These are phyloP conservation scores for Fomitopsis pinicola DNA, from an alignment of 1,284 basidiomycete genomes.

Conservation along the genomic window DNA sequence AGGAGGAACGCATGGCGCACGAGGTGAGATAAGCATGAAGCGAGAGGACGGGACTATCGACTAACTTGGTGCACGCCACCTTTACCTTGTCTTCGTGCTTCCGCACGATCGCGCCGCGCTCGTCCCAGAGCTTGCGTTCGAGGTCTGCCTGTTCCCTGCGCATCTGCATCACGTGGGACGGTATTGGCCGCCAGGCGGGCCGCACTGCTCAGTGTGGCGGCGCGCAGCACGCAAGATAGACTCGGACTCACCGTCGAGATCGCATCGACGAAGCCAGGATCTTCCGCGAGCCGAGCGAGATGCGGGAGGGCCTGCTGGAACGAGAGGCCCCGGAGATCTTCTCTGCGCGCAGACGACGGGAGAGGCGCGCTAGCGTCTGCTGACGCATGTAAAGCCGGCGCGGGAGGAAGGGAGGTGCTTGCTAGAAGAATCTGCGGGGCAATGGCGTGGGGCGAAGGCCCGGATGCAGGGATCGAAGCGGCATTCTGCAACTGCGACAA, in stretches of 20 bases:
- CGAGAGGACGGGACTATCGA: background rate
- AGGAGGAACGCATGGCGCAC: background rate
- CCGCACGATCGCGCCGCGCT: constrained; percentile 51
- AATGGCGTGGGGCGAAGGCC: background rate
- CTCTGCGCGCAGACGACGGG: constrained; percentile 10
- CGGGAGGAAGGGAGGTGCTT: background rate
- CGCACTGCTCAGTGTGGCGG: background rate
- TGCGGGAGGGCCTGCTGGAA: constrained; percentile 64
- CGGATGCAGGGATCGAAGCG: constrained; percentile 7
- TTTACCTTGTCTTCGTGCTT: constrained; percentile 69
- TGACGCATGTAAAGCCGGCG: background rate
- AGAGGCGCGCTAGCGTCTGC: background rate
- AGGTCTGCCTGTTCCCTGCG: constrained; percentile 63
- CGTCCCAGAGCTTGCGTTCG: constrained; percentile 61
- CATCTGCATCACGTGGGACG: constrained; percentile 31
- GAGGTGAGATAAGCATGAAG: background rate
- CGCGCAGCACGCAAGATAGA: background rate
- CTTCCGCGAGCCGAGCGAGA: constrained; percentile 48
- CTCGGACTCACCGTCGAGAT: constrained; percentile 48
- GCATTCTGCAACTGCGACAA: constrained; percentile 55
- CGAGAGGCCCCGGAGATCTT: constrained; percentile 44
- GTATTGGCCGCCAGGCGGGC: background rate
- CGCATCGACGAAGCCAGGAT: constrained; percentile 41
- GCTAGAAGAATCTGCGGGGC: background rate
- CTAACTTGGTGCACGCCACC: constrained; percentile 60